Conservation (phyloP, 805 yeast genomes). For the Sugiyamaella americana region DNA sequence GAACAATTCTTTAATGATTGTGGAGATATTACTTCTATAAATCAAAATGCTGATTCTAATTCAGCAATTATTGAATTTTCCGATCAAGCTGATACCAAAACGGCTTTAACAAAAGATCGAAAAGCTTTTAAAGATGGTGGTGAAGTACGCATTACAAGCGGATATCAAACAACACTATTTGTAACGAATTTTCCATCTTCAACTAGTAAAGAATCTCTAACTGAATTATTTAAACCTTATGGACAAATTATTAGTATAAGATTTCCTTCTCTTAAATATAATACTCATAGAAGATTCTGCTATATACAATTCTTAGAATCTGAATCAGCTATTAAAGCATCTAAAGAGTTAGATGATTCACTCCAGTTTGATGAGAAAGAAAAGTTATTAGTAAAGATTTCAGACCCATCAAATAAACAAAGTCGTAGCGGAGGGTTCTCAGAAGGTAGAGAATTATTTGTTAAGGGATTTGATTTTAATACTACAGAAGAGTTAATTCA, state of each 20-base stretch:
- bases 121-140: conserved; percentile 39
- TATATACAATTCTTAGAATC: conserved; percentile 52
- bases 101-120: conserved; percentile 56
- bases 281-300: conserved; percentile 61
- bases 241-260: conserved; percentile 48
- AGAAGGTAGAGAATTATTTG: conserved; percentile 52
- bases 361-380: conserved; percentile 15
- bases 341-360: conserved; percentile 37
- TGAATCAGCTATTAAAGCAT: conserved; percentile 42
- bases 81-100: conserved; percentile 40
- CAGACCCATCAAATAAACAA: conserved; percentile 47
- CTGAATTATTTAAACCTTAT: conserved; percentile 35
- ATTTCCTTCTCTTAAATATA: conserved; percentile 55
- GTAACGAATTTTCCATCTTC: conserved; percentile 67
- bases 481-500: conserved; percentile 37
- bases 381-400: conserved; percentile 50
- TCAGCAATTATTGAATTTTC: conserved; percentile 57
- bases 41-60: conserved; percentile 14
- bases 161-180: conserved; percentile 54
- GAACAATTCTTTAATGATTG: conserved; percentile 49
- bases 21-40: conserved; percentile 45
- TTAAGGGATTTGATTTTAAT: conserved; percentile 47
- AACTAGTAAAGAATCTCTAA: conserved; percentile 37
- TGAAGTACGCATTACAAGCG: conserved; percentile 41
- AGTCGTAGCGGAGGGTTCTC: conserved; percentile 41